These are phyloP conservation scores for Vaccinium macrocarpon DNA, from an alignment of 148 eudicot genomes.

Conservation along the genomic window DNA sequence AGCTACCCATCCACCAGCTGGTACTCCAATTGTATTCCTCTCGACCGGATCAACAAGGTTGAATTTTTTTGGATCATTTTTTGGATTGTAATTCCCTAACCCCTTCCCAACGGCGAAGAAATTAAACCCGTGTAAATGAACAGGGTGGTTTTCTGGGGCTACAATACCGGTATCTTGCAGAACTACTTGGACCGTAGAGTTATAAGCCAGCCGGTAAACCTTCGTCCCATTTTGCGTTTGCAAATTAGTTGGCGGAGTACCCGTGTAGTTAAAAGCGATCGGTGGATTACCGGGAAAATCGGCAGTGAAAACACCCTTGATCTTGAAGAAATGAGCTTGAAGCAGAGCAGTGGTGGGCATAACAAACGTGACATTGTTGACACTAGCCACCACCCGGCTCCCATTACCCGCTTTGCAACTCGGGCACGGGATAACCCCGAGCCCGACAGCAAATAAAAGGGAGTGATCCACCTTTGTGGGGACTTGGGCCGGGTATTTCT, in stretches of 20 bases:
- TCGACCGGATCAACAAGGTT: slow-evolving; percentile 28
- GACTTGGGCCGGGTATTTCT: slow-evolving; percentile 45
- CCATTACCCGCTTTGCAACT: slow-evolving; percentile 45
- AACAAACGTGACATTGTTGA: slow-evolving; percentile 51
- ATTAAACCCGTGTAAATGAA: slow-evolving; percentile 36
- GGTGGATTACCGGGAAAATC: slow-evolving; percentile 56
- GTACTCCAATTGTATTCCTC: slow-evolving; percentile 24
- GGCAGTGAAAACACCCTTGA: slow-evolving; percentile 44
- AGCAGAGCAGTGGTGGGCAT: slow-evolving; percentile 51
- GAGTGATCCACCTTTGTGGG: slow-evolving; percentile 40
- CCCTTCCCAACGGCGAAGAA: slow-evolving; percentile 31
- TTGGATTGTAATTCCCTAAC: slow-evolving; percentile 24
- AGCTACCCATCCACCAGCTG: slow-evolving; percentile 27
- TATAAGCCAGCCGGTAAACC: slow-evolving; percentile 41
- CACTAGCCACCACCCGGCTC: slow-evolving; percentile 36
- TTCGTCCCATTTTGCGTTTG: slow-evolving; percentile 37
- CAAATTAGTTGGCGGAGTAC: slow-evolving; percentile 24
- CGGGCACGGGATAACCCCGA: slow-evolving; percentile 44
- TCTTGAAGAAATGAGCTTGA: slow-evolving; percentile 43
- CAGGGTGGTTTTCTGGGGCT: slow-evolving; percentile 26
- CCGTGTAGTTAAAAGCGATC: slow-evolving; percentile 36
- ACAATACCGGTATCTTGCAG: slow-evolving; percentile 29
- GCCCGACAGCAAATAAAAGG: slow-evolving; percentile 41
- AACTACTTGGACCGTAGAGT: slow-evolving; percentile 42
- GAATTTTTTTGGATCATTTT: slow-evolving; percentile 10